These are phyloP conservation scores for Glonium stellatum DNA, from an alignment of 495 filamentous ascomycete genomes.

Conservation along the genomic window DNA sequence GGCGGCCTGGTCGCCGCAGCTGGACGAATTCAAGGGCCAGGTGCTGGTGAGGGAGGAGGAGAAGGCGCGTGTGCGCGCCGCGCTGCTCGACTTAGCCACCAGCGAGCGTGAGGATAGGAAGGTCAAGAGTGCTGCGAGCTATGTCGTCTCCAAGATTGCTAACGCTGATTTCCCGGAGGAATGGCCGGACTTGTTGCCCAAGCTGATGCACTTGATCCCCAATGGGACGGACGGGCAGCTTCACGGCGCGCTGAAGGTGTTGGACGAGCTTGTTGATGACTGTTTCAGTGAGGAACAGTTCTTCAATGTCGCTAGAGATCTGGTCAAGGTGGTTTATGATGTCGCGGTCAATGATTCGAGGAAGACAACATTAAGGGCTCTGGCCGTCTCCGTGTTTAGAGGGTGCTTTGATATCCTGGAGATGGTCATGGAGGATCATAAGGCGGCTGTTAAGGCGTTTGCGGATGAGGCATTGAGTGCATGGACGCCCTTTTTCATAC, in stretches of 20 bases:
- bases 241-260: slow-evolving; percentile 79
- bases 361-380: slow-evolving; percentile 65
- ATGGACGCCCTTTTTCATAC: slow-evolving; percentile 83
- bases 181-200: slow-evolving; percentile 81
- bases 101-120: slow-evolving; percentile 69
- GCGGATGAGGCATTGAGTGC: slow-evolving; percentile 72
- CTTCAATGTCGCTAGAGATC: slow-evolving; percentile 74
- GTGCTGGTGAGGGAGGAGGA: slow-evolving; percentile 53
- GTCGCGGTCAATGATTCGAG: slow-evolving; percentile 69
- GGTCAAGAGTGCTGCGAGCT: slow-evolving; percentile 77
- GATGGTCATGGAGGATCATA: slow-evolving; percentile 88
- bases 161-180: slow-evolving; percentile 86
- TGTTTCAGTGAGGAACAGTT: slow-evolving; percentile 90
- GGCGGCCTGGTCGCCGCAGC: slow-evolving; percentile 62
- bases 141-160: slow-evolving; percentile 93
- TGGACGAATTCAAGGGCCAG: slow-evolving; percentile 64
- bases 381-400: slow-evolving; percentile 83
- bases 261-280: slow-evolving; percentile 87
- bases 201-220: slow-evolving; percentile 68
- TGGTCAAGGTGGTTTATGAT: slow-evolving; percentile 74
- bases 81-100: slow-evolving; percentile 70
- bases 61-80: slow-evolving; percentile 63
- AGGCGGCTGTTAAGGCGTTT: slow-evolving; percentile 74
- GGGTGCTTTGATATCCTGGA: slow-evolving; percentile 91
- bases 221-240: slow-evolving; percentile 66